Evolutionary conservation across 2,329 filamentous ascomycete species (phyloP).

Genomic region (Ophiostoma populinum): DNA sequence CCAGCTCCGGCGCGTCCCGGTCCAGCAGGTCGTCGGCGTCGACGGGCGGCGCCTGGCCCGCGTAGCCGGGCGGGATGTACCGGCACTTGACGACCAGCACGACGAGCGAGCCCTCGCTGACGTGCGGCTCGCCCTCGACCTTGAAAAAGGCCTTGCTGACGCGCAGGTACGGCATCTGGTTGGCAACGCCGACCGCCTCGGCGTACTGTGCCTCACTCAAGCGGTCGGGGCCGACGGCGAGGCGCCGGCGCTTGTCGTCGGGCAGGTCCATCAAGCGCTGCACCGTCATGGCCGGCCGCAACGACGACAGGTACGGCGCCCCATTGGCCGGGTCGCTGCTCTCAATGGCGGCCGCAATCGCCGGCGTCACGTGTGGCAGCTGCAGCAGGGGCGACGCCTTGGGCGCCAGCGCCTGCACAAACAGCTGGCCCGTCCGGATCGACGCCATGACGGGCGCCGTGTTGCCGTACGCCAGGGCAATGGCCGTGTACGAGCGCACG

Average conservation of each 20-base stretch:
- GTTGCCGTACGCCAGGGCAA: constrained; percentile 74
- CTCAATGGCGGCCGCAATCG: constrained; percentile 49
- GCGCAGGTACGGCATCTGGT: constrained; percentile 66
- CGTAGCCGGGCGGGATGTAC: constrained; percentile 67
- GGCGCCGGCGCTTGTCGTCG: constrained; percentile 52
- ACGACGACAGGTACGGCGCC: not conserved
- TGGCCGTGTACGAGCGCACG: constrained; percentile 73
- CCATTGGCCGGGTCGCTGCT: constrained; percentile 54
- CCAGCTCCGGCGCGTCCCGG: constrained; percentile 80
- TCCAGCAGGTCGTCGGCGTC: constrained; percentile 73
- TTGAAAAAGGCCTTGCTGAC: constrained; percentile 97
- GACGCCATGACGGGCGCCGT: constrained; percentile 67
- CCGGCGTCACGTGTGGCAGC: constrained; percentile 67
- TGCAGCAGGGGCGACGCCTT: constrained; percentile 77
- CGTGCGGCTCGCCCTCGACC: constrained; percentile 81
- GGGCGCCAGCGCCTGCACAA: constrained; percentile 80
- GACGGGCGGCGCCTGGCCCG: constrained; percentile 53
- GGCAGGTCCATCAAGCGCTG: constrained; percentile 81
- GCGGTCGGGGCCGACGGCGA: constrained; percentile 53
- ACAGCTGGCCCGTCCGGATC: constrained; percentile 65
- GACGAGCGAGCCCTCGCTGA: constrained; percentile 83
- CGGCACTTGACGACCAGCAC: constrained; percentile 91
- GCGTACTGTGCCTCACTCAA: constrained; percentile 63
- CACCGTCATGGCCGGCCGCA: constrained; percentile 36
- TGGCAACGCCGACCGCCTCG: constrained; percentile 57